Base-by-base conservation (phyloP, 2,329 filamentous ascomycete genomes). In the Aspergillus ruber region DNA sequence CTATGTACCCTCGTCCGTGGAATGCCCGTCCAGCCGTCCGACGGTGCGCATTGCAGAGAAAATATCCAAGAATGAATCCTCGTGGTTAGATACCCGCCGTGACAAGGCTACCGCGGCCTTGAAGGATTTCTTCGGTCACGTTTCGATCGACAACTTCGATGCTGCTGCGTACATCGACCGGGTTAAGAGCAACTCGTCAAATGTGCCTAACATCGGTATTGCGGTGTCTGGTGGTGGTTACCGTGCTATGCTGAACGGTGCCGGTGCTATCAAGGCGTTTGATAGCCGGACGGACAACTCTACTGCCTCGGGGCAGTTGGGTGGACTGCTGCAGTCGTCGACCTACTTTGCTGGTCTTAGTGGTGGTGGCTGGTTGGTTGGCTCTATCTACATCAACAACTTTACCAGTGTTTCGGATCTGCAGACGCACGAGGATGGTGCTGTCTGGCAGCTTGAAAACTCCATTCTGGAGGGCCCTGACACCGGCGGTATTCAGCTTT, bases 161-260 rank as follows among this genome's bases (percentile, higher is more conserved):
- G 84, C 83, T n/a, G 74, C 74, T 1, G 64, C 70, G 1, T 97
- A 93, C 64, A 82, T 97, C 57, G 76, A 83, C 46, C 71, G 70
- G 1, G 66, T 81, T 50, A 68, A 69, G 23, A 69, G 72, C 51
- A 84, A 86, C 65, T 72, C 71, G 0, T 75, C 76, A 13, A 73
- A 74, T 2, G 58, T 85, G 18, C 84, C 84, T 0, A 86, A 85
- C 57, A 83, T 95, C 51, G 89, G 77, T 13, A 80, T 95, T 54
- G 87, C 89, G 8, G 74, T 87, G 39, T 93, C 88, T 0, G 90
- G 90, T 8, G 90, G 90, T 64, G 90, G 90, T 35, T 95, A 93
- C 66, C 79, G 90, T 52, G 89, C 90, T n/a, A 75, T 94, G 73
- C 74, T 91, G 73, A 91, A 87, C 63, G 89, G 88, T 42, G 90